These are phyloP conservation scores for Teunomyces cretensis DNA, from an alignment of 805 yeast species.

Conservation along the genomic window DNA sequence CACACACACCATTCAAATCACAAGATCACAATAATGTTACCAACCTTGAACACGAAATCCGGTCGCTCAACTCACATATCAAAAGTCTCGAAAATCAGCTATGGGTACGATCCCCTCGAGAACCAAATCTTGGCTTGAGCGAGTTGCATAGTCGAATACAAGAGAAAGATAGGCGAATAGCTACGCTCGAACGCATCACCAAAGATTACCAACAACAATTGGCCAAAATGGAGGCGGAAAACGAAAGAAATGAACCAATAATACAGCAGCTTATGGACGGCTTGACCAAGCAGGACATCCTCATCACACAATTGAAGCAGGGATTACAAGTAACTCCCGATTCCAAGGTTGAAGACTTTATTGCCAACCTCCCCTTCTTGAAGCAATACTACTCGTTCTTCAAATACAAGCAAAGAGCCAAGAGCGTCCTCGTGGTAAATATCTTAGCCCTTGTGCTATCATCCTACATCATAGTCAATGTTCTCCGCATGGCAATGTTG, in stretches of 20 bases:
- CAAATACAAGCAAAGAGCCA: conserved; percentile 23
- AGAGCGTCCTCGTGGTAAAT: conserved; percentile 17
- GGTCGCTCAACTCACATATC: conserved; percentile 16
- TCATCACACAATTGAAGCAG: conserved; percentile 15
- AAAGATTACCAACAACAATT: conserved; percentile 8
- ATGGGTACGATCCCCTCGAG: conserved; percentile 9
- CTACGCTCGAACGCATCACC: conserved; percentile 6
- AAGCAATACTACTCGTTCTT: conserved; percentile 27
- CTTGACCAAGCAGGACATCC: conserved; percentile 20
- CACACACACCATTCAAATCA: conserved; percentile 11
- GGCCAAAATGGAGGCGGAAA: background rate
- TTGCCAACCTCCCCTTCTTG: conserved; percentile 27
- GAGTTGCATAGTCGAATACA: conserved; percentile 4
- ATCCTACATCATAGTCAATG: conserved; percentile 18
- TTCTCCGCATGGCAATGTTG: conserved; percentile 16
- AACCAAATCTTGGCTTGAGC: background rate
- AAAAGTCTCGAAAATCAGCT: conserved; percentile 16
- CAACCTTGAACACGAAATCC: conserved; percentile 18
- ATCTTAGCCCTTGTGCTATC: conserved; percentile 21
- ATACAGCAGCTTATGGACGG: conserved; percentile 12
- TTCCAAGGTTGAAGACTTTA: conserved; percentile 10
- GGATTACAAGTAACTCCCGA: background rate
- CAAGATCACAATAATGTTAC: background rate
- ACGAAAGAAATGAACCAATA: conserved; percentile 16
- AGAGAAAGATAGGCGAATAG: conserved; percentile 5